Evolutionary conservation across 116 monocot species (phyloP).

Genomic region (Dioscorea cayenensis): DNA sequence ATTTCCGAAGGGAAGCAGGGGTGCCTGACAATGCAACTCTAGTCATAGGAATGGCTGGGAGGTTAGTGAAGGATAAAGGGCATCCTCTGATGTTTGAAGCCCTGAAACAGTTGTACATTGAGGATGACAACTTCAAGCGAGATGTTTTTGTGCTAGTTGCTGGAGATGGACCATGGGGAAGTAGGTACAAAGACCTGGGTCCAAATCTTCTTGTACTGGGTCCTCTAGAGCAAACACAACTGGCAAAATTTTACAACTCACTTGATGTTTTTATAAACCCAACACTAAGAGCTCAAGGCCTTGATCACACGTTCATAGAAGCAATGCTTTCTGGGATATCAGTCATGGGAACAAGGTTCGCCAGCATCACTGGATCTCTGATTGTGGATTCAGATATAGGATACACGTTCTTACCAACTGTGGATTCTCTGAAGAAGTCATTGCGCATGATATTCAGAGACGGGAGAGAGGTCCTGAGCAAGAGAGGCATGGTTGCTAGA

Average conservation of each 20-base stretch:
- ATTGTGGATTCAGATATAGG: conserved; percentile 53
- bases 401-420: conserved; percentile 61
- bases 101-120: conserved; percentile 41
- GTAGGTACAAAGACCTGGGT: conserved; percentile 51
- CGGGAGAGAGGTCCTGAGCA: conserved; percentile 28
- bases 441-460: conserved; percentile 29
- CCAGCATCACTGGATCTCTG: conserved; percentile 68
- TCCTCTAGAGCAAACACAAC: conserved; percentile 42
- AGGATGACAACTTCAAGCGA: conserved; percentile 21
- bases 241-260: conserved; percentile 64
- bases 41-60: conserved; percentile 74
- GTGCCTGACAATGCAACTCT: conserved; percentile 48
- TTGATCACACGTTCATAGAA: conserved; percentile 83
- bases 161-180: conserved; percentile 81
- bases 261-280: conserved; percentile 76
- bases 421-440: conserved; percentile 48
- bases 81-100: conserved; percentile 80
- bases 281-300: conserved; percentile 71
- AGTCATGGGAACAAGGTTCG: conserved; percentile 61
- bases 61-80: conserved; percentile 87
- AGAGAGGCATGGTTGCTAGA: conserved; percentile 50
- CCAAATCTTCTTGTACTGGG: conserved; percentile 49
- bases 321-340: conserved; percentile 73
- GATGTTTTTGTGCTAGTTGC: conserved; percentile 50
- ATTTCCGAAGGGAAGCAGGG: conserved; percentile 33